Evolutionary conservation across 2,329 filamentous ascomycete species (phyloP).

Genomic region (Beauveria australis): DNA sequence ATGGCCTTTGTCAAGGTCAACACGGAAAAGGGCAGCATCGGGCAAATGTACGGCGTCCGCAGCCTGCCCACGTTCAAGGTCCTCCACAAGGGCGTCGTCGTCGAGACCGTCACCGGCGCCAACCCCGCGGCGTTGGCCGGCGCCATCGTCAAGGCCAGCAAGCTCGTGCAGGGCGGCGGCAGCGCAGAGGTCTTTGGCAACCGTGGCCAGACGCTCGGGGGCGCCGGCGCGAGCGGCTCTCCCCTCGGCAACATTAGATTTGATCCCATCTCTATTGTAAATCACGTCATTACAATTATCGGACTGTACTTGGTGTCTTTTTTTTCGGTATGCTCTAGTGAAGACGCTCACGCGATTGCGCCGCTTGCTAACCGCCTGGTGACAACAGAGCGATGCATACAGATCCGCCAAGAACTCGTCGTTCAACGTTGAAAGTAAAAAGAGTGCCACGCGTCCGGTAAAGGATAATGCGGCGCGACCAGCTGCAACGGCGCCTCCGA

Average conservation of each 20-base stretch:
- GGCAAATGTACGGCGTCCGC: constrained; percentile 67
- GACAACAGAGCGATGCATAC: constrained; percentile 49
- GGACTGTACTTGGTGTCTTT: constrained; percentile 54
- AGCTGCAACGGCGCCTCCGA: constrained; percentile 23
- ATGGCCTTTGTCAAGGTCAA: constrained; percentile 91
- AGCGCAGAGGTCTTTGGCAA: constrained; percentile 42
- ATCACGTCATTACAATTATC: constrained; percentile 45
- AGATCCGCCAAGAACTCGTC: constrained; percentile 50
- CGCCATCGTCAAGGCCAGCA: constrained; percentile 64
- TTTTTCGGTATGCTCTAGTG: constrained; percentile 43
- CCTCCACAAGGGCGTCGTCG: constrained; percentile 65
- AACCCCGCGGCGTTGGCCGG: constrained; percentile 67
- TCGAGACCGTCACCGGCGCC: constrained; percentile 73
- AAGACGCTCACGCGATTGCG: constrained; percentile 12
- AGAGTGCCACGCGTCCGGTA: constrained; percentile 15
- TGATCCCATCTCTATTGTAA: constrained; percentile 37
- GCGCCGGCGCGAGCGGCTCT: constrained; percentile 18
- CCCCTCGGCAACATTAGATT: constrained; percentile 15
- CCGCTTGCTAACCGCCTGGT: not conserved
- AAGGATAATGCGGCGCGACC: constrained; percentile 16
- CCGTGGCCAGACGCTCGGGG: constrained; percentile 50
- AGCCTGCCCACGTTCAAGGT: constrained; percentile 95
- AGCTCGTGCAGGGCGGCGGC: constrained; percentile 36
- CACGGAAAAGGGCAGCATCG: constrained; percentile 70
- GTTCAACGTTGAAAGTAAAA: constrained; percentile 45